Base-by-base conservation (phyloP, 1,139 yeast species). In the Pichia cactophila region DNA sequence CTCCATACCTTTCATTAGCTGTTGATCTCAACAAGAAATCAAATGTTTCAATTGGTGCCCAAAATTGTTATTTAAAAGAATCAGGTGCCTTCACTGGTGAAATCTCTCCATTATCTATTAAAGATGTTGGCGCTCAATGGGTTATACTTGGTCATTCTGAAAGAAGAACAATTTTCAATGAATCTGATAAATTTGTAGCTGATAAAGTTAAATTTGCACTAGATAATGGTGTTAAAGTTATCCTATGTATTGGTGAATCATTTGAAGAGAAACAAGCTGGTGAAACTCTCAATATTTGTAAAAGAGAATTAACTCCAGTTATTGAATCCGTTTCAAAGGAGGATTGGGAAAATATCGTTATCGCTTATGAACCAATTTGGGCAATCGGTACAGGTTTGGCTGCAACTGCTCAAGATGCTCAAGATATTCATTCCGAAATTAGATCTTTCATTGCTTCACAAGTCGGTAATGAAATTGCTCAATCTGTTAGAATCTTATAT, bases 341-440 rank as follows among this genome's bases (percentile, higher is more conserved):
- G 2, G 97, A 90, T 81, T 92, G 98, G 98, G 66, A 84, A 58
- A 78, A 86, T 71, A 77, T 92, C 62, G 98, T 92, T 59, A 76
- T 94, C 70, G 99, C 98, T 67, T 94, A 94, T 75, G 98, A 92
- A 77, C 99, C 99, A 63, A 96, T 92, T 62, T 92, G 98, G 98
- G 99, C 99, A 62, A 92, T 92, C 66, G 99, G 99, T 71, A 90
- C 98, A 62, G 99, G 99, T 67, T 82, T 92, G 67, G 97, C 97
- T 66, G 98, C 98, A 59, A 92, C 98, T 61, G 90, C 98, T 59
- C 88, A 86, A 59, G 97, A 92, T 68, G 97, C 97, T 61, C 96
- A 89, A 77, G 88, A 83, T 61, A 89, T 95, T 67, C 98, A 94
- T 78, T 80, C 80, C 69, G 80, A 78, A 60, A 86, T 94, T 74